Evolutionary conservation across 1,284 basidiomycete species (phyloP), one percentile per base, ranked within the genome.

Genomic region (Ustilago loliicola): DNA sequence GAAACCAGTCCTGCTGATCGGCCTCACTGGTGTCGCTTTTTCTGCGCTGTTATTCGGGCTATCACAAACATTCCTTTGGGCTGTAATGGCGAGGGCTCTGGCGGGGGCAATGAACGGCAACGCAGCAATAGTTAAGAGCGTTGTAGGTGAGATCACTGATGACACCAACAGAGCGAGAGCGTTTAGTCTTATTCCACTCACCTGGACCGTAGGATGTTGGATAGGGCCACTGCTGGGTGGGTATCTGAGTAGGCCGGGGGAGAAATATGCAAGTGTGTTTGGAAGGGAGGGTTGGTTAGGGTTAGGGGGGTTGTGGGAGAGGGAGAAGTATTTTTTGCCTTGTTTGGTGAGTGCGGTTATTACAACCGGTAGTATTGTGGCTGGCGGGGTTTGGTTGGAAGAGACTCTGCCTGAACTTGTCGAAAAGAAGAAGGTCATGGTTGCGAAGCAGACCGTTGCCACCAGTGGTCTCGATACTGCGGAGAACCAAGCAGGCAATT

Each of bases 1-100:
- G 51, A 88, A 87, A 52, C 88, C 88, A 0, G 86, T 88, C 1
- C 72, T 88, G 5, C 58, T 88, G 1, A 77, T 82, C 15, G 87
- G 87, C 2, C 70, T 88, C 0, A 15, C 65, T 0, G 88, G 87
- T 3, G 78, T 85, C 0, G 71, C 82, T 2, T 25, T 85, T 17
- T 86, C 85, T 0, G 83, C 83, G 45, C 45, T 84, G 2, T 58
- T 82, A 1, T 88, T 88, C 66, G 88, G 88, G 1, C 38, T 88
- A 10, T 66, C 78, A 8, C 75, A 70, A 19, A 72, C 61, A 0
- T 87, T 88, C 38, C 21, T 60, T 8, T 65, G 66, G 52, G 84
- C 87, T 56, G 65, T 88, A 15, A 21, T 84, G 13, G 81, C 82
- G 4, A 55, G 83, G 6, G 59, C 55, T 8, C 38, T 83, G 50